Percentiles rank a stretch among this genome's conserved stretches.
phyloP scores from a whole-genome alignment of 345 rosid species.

The Eucalyptus decipiens region DNA sequence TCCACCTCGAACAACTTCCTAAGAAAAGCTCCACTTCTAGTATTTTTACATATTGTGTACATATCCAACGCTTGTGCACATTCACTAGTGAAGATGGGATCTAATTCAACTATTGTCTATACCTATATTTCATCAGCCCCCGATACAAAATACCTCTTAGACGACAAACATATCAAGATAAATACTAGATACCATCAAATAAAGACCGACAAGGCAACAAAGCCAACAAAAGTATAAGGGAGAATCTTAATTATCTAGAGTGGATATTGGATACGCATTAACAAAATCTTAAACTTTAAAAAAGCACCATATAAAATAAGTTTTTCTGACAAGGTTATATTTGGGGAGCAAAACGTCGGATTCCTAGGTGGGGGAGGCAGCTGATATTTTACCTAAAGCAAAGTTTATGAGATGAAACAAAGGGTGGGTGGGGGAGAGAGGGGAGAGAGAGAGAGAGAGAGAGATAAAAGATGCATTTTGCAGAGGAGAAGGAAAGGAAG shows the following conservation, averaged over 20 bases:
- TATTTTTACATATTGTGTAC: background rate
- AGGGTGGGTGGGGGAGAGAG: too few relatives aligned
- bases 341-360: background rate
- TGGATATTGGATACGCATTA: background rate
- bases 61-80: background rate
- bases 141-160: background rate
- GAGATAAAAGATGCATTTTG: too few relatives aligned
- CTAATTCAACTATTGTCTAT: background rate
- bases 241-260: background rate
- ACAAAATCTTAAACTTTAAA: background rate
- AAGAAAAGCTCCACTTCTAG: background rate
- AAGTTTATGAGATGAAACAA: background rate
- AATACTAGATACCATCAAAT: background rate
- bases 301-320: background rate
- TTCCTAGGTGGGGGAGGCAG: background rate
- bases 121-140: background rate
- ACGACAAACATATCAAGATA: background rate
- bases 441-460: background rate
- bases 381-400: background rate
- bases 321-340: background rate
- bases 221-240: background rate
- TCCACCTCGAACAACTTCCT: background rate
- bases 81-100: background rate
- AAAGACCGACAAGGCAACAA: background rate
- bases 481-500: too few relatives aligned